These are phyloP conservation scores for Fomitopsis betulina DNA, from an alignment of 1,284 basidiomycete genomes.

Conservation along the genomic window DNA sequence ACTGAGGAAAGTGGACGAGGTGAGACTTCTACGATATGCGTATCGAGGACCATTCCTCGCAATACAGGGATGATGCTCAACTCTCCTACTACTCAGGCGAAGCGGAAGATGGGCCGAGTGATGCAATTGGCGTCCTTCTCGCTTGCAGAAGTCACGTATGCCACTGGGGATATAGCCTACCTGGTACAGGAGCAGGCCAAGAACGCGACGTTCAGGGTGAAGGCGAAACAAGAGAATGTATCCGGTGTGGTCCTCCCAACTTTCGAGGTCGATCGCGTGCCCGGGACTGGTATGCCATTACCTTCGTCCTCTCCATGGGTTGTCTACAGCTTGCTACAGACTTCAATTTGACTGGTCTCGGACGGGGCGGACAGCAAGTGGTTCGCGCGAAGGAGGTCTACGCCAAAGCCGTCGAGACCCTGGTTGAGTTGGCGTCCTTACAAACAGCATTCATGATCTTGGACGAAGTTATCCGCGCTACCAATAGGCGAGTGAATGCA, in stretches of 20 bases:
- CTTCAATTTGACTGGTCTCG: constrained; percentile 97
- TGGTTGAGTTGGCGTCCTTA: constrained; percentile 95
- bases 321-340: constrained; percentile 45
- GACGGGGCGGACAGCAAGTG: constrained; percentile 96
- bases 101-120: constrained; percentile 97
- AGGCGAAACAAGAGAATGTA: constrained; percentile 97
- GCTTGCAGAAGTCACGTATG: constrained; percentile 97
- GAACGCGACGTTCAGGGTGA: constrained; percentile 89
- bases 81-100: constrained; percentile 57
- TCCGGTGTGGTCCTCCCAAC: constrained; percentile 96
- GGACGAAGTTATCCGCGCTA: constrained; percentile 98
- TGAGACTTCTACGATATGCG: constrained; percentile 30
- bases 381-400: constrained; percentile 93
- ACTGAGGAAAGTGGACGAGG: constrained; percentile 91
- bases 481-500: constrained; percentile 97
- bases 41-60: neutral
- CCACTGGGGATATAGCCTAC: constrained; percentile 96
- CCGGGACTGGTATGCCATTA: constrained; percentile 64
- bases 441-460: constrained; percentile 98
- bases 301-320: neutral
- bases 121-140: constrained; percentile 99
- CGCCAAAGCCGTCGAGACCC: constrained; percentile 93
- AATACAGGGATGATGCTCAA: neutral
- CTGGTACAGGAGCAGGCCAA: constrained; percentile 90
- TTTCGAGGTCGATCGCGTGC: constrained; percentile 86